Evolutionary conservation across 208 protist species (phyloP).

Genomic region (Leishmania gerbilli): DNA sequence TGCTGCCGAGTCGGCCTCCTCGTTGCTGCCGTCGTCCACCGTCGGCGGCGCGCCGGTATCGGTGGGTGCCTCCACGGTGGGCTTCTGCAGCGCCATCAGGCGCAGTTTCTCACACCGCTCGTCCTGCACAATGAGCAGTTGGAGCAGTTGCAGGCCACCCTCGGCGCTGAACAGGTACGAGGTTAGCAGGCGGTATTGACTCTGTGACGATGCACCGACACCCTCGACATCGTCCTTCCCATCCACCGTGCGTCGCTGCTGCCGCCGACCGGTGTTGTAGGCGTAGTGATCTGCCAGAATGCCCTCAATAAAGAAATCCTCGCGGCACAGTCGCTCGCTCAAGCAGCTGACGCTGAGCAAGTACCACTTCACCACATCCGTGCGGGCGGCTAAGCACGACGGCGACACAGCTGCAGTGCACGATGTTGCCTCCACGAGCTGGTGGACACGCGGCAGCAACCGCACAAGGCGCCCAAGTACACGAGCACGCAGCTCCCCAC

Average conservation of each 20-base stretch:
- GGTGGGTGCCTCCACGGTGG: constrained; percentile 19
- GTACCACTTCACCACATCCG: constrained; percentile 35
- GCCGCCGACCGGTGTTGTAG: constrained; percentile 25
- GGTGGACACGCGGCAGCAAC: constrained; percentile 29
- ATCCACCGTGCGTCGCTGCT: not conserved
- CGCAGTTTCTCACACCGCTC: constrained; percentile 24
- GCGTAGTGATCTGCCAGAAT: constrained; percentile 46
- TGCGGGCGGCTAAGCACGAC: constrained; percentile 1
- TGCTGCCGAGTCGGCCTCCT: not conserved
- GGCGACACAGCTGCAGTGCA: not conserved
- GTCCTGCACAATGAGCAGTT: constrained; percentile 31
- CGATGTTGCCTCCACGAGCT: constrained; percentile 1
- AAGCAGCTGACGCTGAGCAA: constrained; percentile 41
- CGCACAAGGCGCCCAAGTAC: constrained; percentile 41
- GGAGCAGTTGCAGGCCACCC: constrained; percentile 64
- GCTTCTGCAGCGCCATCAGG: constrained; percentile 21
- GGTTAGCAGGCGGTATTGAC: constrained; percentile 35
- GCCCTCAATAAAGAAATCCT: constrained; percentile 39
- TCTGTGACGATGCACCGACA: not conserved
- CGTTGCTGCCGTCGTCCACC: not conserved
- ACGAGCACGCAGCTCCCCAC: constrained; percentile 23
- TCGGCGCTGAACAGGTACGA: constrained; percentile 72
- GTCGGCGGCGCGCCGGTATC: not conserved
- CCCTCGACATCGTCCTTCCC: not conserved
- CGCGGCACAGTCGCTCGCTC: constrained; percentile 38